phyloP scores from a whole-genome alignment of 495 filamentous ascomycete genomes.

The Friedmanniomyces endolithicus region DNA sequence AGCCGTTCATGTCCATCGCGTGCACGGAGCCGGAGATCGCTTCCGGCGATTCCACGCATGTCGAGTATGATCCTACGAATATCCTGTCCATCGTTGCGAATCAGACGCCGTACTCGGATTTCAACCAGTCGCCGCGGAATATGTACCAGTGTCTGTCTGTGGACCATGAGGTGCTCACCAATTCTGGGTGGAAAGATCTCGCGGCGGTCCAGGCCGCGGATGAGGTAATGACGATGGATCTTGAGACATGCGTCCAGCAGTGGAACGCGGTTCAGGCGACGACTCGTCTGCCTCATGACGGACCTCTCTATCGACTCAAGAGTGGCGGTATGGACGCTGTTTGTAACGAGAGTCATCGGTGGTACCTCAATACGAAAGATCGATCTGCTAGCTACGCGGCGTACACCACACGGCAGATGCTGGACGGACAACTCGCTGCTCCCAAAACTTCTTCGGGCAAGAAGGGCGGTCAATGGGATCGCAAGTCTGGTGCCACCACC shows the following conservation, averaged over 20 bases:
- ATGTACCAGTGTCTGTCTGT: constrained; percentile 73
- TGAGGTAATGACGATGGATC: constrained; percentile 8
- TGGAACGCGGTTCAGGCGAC: not conserved
- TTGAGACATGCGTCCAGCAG: not conserved
- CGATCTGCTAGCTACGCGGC: not conserved
- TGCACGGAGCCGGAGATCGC: constrained; percentile 70
- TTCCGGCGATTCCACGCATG: constrained; percentile 79
- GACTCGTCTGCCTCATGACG: constrained; percentile 1
- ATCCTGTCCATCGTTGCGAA: constrained; percentile 96
- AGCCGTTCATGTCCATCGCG: constrained; percentile 97
- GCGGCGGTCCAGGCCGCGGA: not conserved
- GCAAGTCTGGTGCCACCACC: not conserved
- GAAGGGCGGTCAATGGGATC: not conserved
- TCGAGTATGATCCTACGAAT: constrained; percentile 89
- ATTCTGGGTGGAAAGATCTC: constrained; percentile 4
- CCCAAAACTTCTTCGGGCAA: not conserved
- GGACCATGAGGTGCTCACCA: constrained; percentile 7
- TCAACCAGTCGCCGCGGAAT: constrained; percentile 96
- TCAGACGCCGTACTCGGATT: constrained; percentile 97
- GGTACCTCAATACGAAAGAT: constrained; percentile 2
- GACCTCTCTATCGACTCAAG: constrained; percentile 1
- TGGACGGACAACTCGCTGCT: not conserved
- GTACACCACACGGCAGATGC: constrained; percentile 2
- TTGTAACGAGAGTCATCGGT: not conserved
- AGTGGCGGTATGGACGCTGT: constrained; percentile 7